These are phyloP conservation scores for Thraustochytrium striatum DNA, from an alignment of 352 stramenopile species.

Conservation along the genomic window DNA sequence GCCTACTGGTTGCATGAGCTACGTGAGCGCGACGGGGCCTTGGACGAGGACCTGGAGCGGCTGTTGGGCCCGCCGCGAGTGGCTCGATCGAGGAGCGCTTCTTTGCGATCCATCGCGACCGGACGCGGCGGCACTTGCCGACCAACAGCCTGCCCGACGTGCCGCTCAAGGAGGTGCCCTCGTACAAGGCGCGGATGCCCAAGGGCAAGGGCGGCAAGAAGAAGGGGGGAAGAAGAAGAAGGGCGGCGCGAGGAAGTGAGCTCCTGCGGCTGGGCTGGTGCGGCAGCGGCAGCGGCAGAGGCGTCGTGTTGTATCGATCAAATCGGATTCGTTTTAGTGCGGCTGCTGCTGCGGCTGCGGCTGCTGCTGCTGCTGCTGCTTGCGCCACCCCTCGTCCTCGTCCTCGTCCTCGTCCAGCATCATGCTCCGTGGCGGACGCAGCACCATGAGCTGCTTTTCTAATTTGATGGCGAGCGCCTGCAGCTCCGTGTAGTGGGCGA, in stretches of 20 bases:
- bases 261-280: background rate
- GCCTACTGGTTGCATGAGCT: conserved; percentile 17
- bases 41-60: background rate
- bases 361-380: background rate
- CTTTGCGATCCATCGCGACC: conserved; percentile 7
- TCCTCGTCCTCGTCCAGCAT: background rate
- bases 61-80: background rate
- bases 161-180: background rate
- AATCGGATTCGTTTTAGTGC: background rate
- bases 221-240: conserved; percentile 49
- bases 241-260: background rate
- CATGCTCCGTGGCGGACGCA: conserved; percentile 6
- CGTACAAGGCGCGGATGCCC: conserved; percentile 33
- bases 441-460: conserved; percentile 26
- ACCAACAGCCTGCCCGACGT: background rate
- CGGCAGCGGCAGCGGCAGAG: background rate
- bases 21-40: background rate
- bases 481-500: conserved; percentile 23
- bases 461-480: conserved; percentile 38
- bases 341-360: background rate
- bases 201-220: conserved; percentile 15
- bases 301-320: background rate
- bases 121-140: background rate
- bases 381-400: background rate
- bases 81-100: conserved; percentile 14